Evolutionary conservation across 495 filamentous ascomycete genomes (phyloP), one percentile per base, ranked within the genome.

Genomic region (Penicillium manginii): DNA sequence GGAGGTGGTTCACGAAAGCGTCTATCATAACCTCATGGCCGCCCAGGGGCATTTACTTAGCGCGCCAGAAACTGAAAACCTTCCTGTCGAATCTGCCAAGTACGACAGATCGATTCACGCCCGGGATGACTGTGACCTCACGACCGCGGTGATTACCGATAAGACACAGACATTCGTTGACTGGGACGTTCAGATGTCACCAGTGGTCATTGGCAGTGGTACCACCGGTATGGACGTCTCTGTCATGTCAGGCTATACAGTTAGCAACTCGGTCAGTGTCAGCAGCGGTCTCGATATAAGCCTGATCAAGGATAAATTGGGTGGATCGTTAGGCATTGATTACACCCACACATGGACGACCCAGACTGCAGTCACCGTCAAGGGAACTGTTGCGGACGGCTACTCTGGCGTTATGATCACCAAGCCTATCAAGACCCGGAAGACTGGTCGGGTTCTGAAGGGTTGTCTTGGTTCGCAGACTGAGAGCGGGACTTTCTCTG

Each of bases 181-280:
- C 50, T 58, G 56, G 56, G 56, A 58, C 21, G 56, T 58, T n/a
- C 56, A 58, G 32, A 58, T 58, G 56, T 58, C 56, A 11, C 56
- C 56, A 29, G 56, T 58, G 22, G 56, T 58, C 8, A 58, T 58
- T 29, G 56, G 56, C 31, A 47, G 40, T 29, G 56, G 56, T 19
- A 39, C 11, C 22, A 39, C 11, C n/a, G 56, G 56, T 14, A 53
- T 58, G 12, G 56, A 58, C 18, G 56, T 58, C 18, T 58, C 40
- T 33, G 56, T 58, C 31, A 58, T 39, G 14, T 58, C 56, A 12
- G 56, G 56, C 5, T 58, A 58, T 50, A 53, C 17, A 7, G 50
- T 58, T 1, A 52, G 50, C 50, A 58, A 58, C 14, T 14, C 26
- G 3, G 29, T 58, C 18, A 53, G 57, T 26, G 31, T 43, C 10